These are phyloP conservation scores for Aureobasidium subglaciale DNA, from an alignment of 2,329 filamentous ascomycete species.

Conservation along the genomic window DNA sequence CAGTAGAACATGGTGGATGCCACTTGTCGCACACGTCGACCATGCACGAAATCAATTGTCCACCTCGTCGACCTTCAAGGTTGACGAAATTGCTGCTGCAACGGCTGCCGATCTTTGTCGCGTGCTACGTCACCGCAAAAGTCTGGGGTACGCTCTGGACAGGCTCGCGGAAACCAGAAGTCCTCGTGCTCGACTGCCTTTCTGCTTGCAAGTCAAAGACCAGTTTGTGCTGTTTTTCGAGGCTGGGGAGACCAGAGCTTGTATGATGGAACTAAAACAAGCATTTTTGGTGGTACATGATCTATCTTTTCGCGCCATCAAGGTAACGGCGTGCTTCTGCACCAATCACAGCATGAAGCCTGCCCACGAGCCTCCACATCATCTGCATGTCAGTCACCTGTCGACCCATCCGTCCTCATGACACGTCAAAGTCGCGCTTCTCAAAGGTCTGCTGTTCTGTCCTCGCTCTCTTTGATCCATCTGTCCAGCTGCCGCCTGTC, in stretches of 20 bases:
- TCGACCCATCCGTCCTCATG: not conserved
- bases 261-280: not conserved
- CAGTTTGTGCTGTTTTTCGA: not conserved
- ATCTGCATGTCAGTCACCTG: not conserved
- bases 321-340: not conserved
- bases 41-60: constrained; percentile 2
- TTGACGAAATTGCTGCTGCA: constrained; percentile 5
- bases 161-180: not conserved
- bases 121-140: not conserved
- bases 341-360: not conserved
- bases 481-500: constrained; percentile 34
- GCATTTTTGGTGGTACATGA: not conserved
- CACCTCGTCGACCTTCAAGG: not conserved
- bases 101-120: constrained; percentile 2
- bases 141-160: not conserved
- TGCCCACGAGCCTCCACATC: not conserved
- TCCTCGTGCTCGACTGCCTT: not conserved
- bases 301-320: not conserved
- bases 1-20: constrained; percentile 4
- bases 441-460: constrained; percentile 37
- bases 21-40: not conserved
- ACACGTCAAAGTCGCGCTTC: not conserved
- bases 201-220: not conserved
- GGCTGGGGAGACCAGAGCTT: not conserved
- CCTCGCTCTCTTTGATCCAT: constrained; percentile 43